Evolutionary conservation across 352 stramenopile species (phyloP).

Genomic region (Phytophthora rubi): DNA sequence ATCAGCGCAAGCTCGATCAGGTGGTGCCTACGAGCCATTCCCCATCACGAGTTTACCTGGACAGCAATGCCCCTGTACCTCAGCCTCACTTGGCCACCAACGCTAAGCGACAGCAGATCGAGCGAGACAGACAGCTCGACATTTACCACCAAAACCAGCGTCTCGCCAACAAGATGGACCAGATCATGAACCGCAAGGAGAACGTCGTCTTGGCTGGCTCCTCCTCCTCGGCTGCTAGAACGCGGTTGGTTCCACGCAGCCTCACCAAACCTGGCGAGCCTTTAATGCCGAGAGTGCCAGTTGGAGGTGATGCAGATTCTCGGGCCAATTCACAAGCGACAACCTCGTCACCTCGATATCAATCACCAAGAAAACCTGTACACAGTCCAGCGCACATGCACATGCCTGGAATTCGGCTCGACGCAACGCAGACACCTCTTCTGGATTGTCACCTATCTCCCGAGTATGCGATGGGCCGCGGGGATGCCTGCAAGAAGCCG

Average conservation of each 20-base stretch:
- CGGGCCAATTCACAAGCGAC: constrained; percentile 17
- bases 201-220: constrained; percentile 57
- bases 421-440: constrained; percentile 71
- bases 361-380: constrained; percentile 31
- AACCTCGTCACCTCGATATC: constrained; percentile 8
- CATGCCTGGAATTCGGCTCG: constrained; percentile 73
- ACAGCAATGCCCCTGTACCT: constrained; percentile 56
- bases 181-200: constrained; percentile 71
- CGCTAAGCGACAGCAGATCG: constrained; percentile 65
- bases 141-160: constrained; percentile 79
- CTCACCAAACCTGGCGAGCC: constrained; percentile 2
- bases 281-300: constrained; percentile 15
- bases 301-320: background rate
- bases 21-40: constrained; percentile 66
- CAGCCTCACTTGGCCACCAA: constrained; percentile 60
- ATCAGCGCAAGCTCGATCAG: constrained; percentile 71
- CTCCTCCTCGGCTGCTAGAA: constrained; percentile 24
- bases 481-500: constrained; percentile 75
- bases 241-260: constrained; percentile 3
- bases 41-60: constrained; percentile 63
- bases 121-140: constrained; percentile 62
- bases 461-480: constrained; percentile 60
- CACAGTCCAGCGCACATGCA: constrained; percentile 63
- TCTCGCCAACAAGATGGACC: constrained; percentile 73
- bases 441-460: constrained; percentile 80